phyloP scores from a whole-genome alignment of 2,329 filamentous ascomycete genomes.

The Clonostachys chloroleuca region DNA sequence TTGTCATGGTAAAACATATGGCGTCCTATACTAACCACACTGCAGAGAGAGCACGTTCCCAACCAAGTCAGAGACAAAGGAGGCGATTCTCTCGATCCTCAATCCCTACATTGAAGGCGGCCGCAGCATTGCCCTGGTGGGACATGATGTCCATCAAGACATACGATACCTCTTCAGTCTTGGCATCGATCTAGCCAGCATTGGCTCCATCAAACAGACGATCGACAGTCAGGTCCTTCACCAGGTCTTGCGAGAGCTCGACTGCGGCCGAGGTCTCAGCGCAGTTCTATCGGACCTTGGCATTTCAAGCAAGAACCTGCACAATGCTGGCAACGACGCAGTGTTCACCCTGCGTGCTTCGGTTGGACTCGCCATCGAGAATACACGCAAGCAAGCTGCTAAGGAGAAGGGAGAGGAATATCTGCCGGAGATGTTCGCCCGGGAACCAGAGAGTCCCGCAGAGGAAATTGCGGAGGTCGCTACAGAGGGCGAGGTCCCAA shows the following conservation, averaged over 20 bases:
- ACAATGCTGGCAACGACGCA: constrained; percentile 87
- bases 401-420: constrained; percentile 8
- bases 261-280: constrained; percentile 50
- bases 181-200: constrained; percentile 54
- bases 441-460: too few species aligned
- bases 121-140: constrained; percentile 68
- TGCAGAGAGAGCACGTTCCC: constrained; percentile 36
- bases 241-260: constrained; percentile 52
- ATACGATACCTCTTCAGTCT: constrained; percentile 61
- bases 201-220: constrained; percentile 52
- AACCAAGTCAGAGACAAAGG: constrained; percentile 19
- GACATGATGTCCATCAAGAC: constrained; percentile 68
- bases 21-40: neutral
- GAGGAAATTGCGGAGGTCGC: too few species aligned
- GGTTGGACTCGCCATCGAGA: constrained; percentile 39
- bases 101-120: constrained; percentile 15
- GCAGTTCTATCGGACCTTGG: constrained; percentile 60
- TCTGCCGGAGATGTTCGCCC: constrained; percentile 1
- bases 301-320: constrained; percentile 61
- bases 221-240: constrained; percentile 74
- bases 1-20: too few species aligned
- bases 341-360: constrained; percentile 73
- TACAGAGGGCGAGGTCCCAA: too few species aligned
- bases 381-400: constrained; percentile 10
- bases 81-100: constrained; percentile 29